Base-by-base conservation (phyloP, 2,329 filamentous ascomycete species). In the Metarhizium robertsii region DNA sequence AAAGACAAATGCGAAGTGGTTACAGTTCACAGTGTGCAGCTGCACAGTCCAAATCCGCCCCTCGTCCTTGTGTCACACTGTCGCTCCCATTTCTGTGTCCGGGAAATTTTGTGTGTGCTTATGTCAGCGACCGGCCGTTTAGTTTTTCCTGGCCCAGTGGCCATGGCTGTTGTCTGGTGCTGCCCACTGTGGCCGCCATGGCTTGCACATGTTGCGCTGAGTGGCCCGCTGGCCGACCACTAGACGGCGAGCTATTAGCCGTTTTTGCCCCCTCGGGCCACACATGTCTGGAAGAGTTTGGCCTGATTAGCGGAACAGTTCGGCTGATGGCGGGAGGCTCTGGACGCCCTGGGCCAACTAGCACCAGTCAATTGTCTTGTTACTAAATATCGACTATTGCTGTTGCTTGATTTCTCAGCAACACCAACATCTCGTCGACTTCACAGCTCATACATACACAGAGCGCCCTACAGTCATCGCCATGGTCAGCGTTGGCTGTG, bases 401-500 rank as follows among this genome's bases (percentile, higher is more conserved):
- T 8, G 3, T 36, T 36, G 38, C 20, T 46, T 50, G 52, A 58
- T 60, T 61, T 58, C 54, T 61, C 59, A 60, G 50, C 51, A 54
- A 18, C 36, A 20, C 43, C 36, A 40, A 40, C 56, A 50, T 14
- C 30, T 34, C 18, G 49, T 25, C 42, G 47, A n/a, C 54, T 53
- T 50, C 55, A 52, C 50, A 54, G 45, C 25, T 47, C 57, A 50
- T 56, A 47, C 29, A 2, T 14, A 16, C 25, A 25, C 6, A 25
- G 36, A 20, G 32, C 43, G 52, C 45, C 38, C 50, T 46, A 10
- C 29, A 40, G 40, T 46, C 29, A 14, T 36, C 34, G 55, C n/a
- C 16, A 74, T 75, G 72, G 30, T 43, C 14, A 48, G 47, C 50
- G n/a, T 48, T 5, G 51, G 64, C 52, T 79, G 77, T 62, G 60